Base-by-base conservation (phyloP, 2,329 filamentous ascomycete genomes). In the Alternaria sp. region DNA sequence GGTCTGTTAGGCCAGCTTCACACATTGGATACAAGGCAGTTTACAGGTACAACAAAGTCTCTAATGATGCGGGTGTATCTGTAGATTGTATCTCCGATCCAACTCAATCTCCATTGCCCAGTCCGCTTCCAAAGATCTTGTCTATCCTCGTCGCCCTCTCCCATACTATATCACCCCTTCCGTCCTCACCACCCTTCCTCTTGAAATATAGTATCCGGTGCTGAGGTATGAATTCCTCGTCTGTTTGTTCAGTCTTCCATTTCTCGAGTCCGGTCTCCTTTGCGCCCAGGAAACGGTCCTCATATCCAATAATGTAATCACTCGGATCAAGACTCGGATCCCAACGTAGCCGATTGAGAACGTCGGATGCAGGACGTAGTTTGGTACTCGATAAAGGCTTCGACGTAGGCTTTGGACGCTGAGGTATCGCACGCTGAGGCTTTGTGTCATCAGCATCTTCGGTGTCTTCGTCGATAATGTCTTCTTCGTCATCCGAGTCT, bases 201-300 rank as follows among this genome's bases (percentile, higher is more conserved):
- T 80, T 82, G 64, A 86, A 82, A 61, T 84, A 83, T 55, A 83
- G 60, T 18, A 87, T 82, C 3, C 85, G 79, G 73, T 87, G 84
- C 63, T 83, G 80, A 3, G 85, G 85, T 57, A 87, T 85, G 57
- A 86, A 87, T 47, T 87, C 84, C 59, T 86, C 84, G 28, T 86
- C 79, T 9, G 84, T 86, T 32, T 81, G 80, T 48, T 85, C 84
- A 18, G 77, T 81, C 66, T 85, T 83, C 85, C 85, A 87, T n/a
- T 75, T 78, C 46, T 80, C 78, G 3, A 86, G 71, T 8, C 75
- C 67, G 11, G 81, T 80, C 72, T 86, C 85, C 57, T 81, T 77
- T 20, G 81, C 76, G 0, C 83, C 84, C 11, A 81, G 67, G 55
- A 87, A 87, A 9, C 84, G 79, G 67, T 87, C 85, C 22, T 83